These are phyloP conservation scores for Penicillium herquei DNA, from an alignment of 495 filamentous ascomycete species.

Conservation along the genomic window DNA sequence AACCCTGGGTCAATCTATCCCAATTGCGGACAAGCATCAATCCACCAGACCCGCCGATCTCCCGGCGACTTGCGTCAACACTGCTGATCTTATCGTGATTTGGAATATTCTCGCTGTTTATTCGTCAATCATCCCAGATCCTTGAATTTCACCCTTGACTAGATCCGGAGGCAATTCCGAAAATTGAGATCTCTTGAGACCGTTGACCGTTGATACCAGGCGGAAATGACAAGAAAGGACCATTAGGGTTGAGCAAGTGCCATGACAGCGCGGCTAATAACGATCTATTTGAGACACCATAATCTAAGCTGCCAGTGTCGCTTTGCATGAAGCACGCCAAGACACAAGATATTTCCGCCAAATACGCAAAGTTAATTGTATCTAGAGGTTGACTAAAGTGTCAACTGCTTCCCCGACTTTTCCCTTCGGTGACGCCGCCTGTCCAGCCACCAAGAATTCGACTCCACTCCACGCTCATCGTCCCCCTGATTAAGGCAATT, in stretches of 20 bases:
- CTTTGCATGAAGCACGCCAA: too few species aligned
- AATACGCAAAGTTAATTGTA: neutral
- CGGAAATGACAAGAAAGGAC: neutral
- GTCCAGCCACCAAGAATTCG: neutral
- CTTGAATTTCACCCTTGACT: neutral
- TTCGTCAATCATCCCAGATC: neutral
- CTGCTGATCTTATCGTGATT: conserved; percentile 15
- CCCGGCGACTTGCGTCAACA: conserved; percentile 23
- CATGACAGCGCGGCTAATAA: neutral
- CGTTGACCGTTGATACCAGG: neutral
- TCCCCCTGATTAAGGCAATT: neutral
- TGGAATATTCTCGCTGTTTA: neutral
- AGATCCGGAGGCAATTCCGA: neutral
- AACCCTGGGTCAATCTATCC: neutral
- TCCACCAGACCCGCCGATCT: conserved; percentile 23
- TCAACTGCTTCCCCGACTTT: neutral
- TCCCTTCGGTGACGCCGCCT: neutral
- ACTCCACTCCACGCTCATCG: neutral
- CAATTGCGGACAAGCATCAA: neutral
- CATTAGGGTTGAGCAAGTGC: neutral
- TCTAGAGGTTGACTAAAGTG: neutral
- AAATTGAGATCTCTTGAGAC: neutral
- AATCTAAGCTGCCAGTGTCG: too few species aligned
- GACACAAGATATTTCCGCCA: neutral
- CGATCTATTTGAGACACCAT: too few species aligned